Base-by-base conservation (phyloP, 2,329 filamentous ascomycete genomes). In the Paracorniculantispora psalliotae region DNA sequence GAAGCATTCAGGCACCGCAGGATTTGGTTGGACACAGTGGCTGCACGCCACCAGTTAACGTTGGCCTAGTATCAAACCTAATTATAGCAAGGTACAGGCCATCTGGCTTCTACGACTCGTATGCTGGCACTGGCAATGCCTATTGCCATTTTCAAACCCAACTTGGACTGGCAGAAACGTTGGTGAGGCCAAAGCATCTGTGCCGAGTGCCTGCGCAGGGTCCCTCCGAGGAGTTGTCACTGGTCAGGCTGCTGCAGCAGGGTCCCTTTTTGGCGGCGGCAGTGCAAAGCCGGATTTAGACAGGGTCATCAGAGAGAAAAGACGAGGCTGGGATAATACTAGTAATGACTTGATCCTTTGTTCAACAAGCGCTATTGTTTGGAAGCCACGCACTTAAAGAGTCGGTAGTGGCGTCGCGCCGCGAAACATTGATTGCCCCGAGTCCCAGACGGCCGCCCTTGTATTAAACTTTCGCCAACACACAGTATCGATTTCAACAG, bases 261-360 rank as follows among this genome's bases (percentile, higher is more conserved):
- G n/a, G 51, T 23, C 39, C n/a, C n/a, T 35, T 46, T 2, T 17
- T 23, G 44, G 51, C 51, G 51, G 51, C 51, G 51, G 51, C 39
- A 44, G 51, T 54, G 51, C 51, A 54, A n/a, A n/a, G n/a, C n/a
- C n/a, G n/a, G n/a, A n/a, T n/a, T n/a, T 41, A 41, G 13, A 15
- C 6, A 5, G 12, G 37, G 12, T 15, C 37, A 41, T 19, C n/a
- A 17, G 37, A 33, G 30, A 33, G 12, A 33, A 33, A 33, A 6
- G 6, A 12, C 30, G 21, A 46, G 43, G 43, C 23, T 46, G 43
- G 21, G n/a, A n/a, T n/a, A n/a, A n/a, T n/a, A n/a, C n/a, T n/a
- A n/a, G n/a, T 19, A 19, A 41, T 41, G 37, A 15, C 37, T 19
- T n/a, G 37, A 41, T n/a, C 12, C 30, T 33, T 33, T 33, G 30